Percentiles rank a stretch among this genome's conserved stretches.
These are phyloP conservation scores for Diaporthe ilicicola DNA, from an alignment of 2,329 filamentous ascomycete species.

Conservation along the genomic window DNA sequence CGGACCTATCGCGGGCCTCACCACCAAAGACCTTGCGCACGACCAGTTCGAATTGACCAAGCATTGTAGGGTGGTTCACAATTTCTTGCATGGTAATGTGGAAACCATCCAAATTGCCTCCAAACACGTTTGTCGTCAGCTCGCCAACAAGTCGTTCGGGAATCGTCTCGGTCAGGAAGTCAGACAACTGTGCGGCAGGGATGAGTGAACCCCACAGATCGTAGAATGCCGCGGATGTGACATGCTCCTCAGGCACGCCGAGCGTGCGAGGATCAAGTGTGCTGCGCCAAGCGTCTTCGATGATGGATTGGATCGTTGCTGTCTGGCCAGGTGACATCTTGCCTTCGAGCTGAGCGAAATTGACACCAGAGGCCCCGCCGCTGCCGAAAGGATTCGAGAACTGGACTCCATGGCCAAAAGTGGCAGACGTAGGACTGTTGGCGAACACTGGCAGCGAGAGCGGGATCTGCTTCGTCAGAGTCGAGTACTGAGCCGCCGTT, in stretches of 20 bases:
- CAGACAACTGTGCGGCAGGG: slow-evolving; percentile 56
- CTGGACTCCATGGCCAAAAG: slow-evolving; percentile 32
- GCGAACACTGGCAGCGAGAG: slow-evolving; percentile 42
- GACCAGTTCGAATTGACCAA: slow-evolving; percentile 56
- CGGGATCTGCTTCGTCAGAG: slow-evolving; percentile 51
- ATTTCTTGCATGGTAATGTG: slow-evolving; percentile 57
- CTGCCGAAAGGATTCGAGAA: slow-evolving; percentile 36
- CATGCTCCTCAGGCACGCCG: slow-evolving; percentile 50
- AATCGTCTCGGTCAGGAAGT: slow-evolving; percentile 48
- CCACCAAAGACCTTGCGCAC: slow-evolving; percentile 38
- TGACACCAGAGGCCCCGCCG: slow-evolving; percentile 18
- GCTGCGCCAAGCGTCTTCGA: slow-evolving; percentile 54
- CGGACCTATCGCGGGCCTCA: slow-evolving; percentile 31
- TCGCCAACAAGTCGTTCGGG: slow-evolving; percentile 38
- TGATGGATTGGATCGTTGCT: slow-evolving; percentile 49
- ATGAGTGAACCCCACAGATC: slow-evolving; percentile 60
- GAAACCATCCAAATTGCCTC: slow-evolving; percentile 46
- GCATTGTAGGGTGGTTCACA: slow-evolving; percentile 59
- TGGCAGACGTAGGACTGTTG: neutral
- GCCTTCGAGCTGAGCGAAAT: slow-evolving; percentile 30
- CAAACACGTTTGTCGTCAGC: slow-evolving; percentile 48
- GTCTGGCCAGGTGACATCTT: slow-evolving; percentile 50
- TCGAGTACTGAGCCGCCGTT: slow-evolving; percentile 51
- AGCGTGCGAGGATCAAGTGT: slow-evolving; percentile 51
- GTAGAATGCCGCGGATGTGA: slow-evolving; percentile 58